These are phyloP conservation scores for Xylariaceae sp. DNA, from an alignment of 2,329 filamentous ascomycete species.

Conservation along the genomic window DNA sequence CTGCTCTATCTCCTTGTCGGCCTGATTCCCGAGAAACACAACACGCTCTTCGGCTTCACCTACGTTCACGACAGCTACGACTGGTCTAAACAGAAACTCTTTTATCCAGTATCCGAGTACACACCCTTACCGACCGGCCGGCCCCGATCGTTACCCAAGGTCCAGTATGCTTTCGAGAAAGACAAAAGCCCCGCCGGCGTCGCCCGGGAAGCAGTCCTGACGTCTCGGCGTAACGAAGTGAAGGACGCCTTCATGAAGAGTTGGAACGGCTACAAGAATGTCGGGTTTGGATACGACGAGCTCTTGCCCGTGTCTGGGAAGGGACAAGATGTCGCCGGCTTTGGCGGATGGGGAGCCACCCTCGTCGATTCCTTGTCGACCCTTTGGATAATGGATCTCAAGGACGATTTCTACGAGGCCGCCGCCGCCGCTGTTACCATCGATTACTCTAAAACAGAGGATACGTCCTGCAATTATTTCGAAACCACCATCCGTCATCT, in stretches of 20 bases:
- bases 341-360: constrained; percentile 57
- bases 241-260: constrained; percentile 50
- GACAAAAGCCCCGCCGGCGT: constrained; percentile 35
- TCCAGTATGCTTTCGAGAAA: constrained; percentile 37
- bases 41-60: constrained; percentile 36
- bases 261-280: constrained; percentile 56
- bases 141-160: constrained; percentile 34
- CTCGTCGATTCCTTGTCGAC: constrained; percentile 67
- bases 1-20: constrained; percentile 38
- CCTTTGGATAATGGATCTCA: constrained; percentile 65
- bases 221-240: constrained; percentile 45
- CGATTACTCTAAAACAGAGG: constrained; percentile 53
- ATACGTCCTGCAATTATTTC: constrained; percentile 49
- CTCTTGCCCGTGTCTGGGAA: constrained; percentile 38
- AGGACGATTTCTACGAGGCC: constrained; percentile 61
- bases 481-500: constrained; percentile 56
- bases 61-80: constrained; percentile 39
- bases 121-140: constrained; percentile 36
- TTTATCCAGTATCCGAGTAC: constrained; percentile 36
- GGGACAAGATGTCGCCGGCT: constrained; percentile 35
- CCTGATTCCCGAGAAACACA: constrained; percentile 34
- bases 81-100: constrained; percentile 37
- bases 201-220: constrained; percentile 35
- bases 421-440: constrained; percentile 55
- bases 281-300: constrained; percentile 39